A percentile compares a stretch with the other conserved stretches of the same genome.
These are phyloP conservation scores for Lachnellula suecica DNA, from an alignment of 2,329 filamentous ascomycete species.

Conservation along the genomic window DNA sequence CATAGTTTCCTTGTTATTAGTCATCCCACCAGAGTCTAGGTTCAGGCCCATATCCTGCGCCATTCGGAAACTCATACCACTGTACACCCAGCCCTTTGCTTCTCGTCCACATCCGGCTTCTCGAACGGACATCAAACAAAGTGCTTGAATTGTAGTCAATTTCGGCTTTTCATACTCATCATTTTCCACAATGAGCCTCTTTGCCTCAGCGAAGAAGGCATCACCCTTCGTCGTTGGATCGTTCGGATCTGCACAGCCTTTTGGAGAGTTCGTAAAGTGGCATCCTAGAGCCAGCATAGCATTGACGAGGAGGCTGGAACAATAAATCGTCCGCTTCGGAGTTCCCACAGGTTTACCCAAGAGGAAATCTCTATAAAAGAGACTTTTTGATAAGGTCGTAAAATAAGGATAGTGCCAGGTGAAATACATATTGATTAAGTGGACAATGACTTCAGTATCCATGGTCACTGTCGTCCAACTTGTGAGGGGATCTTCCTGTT, in stretches of 20 bases:
- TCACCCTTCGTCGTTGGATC: constrained; percentile 88
- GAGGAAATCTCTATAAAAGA: constrained; percentile 86
- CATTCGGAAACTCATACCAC: constrained; percentile 98
- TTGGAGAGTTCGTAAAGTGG: constrained; percentile 80
- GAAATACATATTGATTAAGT: constrained; percentile 97
- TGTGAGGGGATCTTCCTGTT: constrained; percentile 66
- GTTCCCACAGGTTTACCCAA: constrained; percentile 60
- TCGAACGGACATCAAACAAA: constrained; percentile 92
- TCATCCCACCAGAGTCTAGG: constrained; percentile 71
- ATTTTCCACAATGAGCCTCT: constrained; percentile 82
- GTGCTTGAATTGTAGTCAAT: constrained; percentile 86
- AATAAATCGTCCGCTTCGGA: constrained; percentile 67
- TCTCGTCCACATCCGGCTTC: constrained; percentile 94
- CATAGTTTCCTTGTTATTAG: constrained; percentile 57
- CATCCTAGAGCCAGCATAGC: constrained; percentile 91
- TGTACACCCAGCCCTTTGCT: constrained; percentile 97
- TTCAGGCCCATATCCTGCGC: constrained; percentile 91
- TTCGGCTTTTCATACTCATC: constrained; percentile 90
- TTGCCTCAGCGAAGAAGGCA: constrained; percentile 94
- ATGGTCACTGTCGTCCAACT: constrained; percentile 88
- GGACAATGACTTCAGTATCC: constrained; percentile 75
- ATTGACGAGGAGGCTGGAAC: constrained; percentile 87
- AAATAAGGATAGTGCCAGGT: constrained; percentile 98
- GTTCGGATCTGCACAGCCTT: constrained; percentile 67
- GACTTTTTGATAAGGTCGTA: constrained; percentile 78